Conservation (phyloP, 768 basidiomycete species). For the Tephrocybe sp. region DNA sequence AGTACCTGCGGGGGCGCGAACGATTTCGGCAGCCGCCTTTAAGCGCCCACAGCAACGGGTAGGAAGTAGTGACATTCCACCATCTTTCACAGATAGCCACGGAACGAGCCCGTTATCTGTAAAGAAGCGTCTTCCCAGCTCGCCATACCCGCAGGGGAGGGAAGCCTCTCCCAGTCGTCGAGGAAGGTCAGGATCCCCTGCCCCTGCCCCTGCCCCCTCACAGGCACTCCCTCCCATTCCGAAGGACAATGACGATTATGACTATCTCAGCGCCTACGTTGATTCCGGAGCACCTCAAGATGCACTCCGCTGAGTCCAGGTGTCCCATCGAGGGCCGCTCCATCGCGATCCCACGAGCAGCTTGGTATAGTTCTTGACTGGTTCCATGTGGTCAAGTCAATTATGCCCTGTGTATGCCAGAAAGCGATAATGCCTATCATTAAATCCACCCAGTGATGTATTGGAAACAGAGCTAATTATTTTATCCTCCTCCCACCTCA, state of each 20-base stretch:
- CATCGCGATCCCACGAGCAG: too few species aligned
- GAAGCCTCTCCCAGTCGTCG: slow-evolving; percentile 18
- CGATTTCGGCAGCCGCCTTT: slow-evolving; percentile 77
- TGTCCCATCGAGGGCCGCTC: too few species aligned
- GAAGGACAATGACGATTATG: slow-evolving; percentile 46
- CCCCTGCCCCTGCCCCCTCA: slow-evolving; percentile 15
- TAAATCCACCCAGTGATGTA: too few species aligned
- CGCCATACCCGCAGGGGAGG: slow-evolving; percentile 33
- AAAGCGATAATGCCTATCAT: too few species aligned
- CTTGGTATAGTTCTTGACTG: too few species aligned
- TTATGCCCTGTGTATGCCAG: too few species aligned
- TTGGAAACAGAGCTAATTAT: too few species aligned
- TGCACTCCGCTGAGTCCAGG: too few species aligned
- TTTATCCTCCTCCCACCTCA: too few species aligned
- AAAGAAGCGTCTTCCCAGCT: slow-evolving; percentile 48
- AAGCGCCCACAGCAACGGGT: slow-evolving; percentile 47
- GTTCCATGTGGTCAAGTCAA: too few species aligned
- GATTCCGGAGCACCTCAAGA: slow-evolving; percentile 17
- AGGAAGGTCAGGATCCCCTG: slow-evolving; percentile 15
- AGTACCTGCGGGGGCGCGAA: slow-evolving; percentile 42
- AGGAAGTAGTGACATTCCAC: slow-evolving; percentile 21
- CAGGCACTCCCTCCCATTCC: slow-evolving; percentile 14
- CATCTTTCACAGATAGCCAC: slow-evolving; percentile 32
- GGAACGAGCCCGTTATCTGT: slow-evolving; percentile 41
- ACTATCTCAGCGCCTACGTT: slow-evolving; percentile 58